A percentile compares a stretch with the other conserved stretches of the same genome.
Conservation (phyloP, 2,329 filamentous ascomycete species). For the Amesomyces nigricolor region DNA sequence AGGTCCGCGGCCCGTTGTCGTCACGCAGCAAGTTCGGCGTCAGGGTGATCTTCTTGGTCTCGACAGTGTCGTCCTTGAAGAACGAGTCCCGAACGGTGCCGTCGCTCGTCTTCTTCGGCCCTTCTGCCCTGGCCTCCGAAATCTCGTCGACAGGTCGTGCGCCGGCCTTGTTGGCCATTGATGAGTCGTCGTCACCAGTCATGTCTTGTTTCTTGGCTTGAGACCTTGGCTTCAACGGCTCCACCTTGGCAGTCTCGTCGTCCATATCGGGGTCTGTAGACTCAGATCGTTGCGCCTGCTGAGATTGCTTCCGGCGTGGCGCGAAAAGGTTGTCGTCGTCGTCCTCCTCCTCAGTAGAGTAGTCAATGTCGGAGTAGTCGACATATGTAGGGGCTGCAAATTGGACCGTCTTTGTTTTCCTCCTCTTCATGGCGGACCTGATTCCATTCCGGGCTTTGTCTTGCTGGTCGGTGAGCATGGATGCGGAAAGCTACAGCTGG, state of each 20-base stretch:
- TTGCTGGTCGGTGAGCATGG: conserved; percentile 58
- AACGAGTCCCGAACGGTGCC: conserved; percentile 90
- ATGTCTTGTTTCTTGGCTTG: conserved; percentile 32
- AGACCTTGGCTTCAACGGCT: conserved; percentile 47
- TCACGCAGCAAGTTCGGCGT: conserved; percentile 89
- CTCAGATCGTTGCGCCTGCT: conserved; percentile 27
- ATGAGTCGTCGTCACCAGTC: conserved; percentile 33
- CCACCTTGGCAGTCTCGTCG: conserved; percentile 51
- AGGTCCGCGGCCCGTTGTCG: conserved; percentile 53
- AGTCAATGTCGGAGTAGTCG: conserved; percentile 81
- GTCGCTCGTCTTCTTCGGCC: conserved; percentile 64
- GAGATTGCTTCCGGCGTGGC: conserved; percentile 28
- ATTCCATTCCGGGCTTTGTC: conserved; percentile 79
- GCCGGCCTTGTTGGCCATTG: conserved; percentile 21
- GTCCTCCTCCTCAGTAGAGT: conserved; percentile 72
- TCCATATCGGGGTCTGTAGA: conserved; percentile 34
- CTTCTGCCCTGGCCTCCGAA: conserved; percentile 50
- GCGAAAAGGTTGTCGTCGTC: conserved; percentile 36
- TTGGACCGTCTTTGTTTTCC: conserved; percentile 79
- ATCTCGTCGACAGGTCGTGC: conserved; percentile 61
- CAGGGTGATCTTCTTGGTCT: conserved; percentile 95
- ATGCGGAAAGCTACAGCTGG: conserved; percentile 49
- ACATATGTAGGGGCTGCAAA: conserved; percentile 83
- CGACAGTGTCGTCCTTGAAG: conserved; percentile 91
- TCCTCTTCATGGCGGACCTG: conserved; percentile 74